These are phyloP conservation scores for Diaporthe helianthi DNA, from an alignment of 2,329 filamentous ascomycete species.

Conservation along the genomic window DNA sequence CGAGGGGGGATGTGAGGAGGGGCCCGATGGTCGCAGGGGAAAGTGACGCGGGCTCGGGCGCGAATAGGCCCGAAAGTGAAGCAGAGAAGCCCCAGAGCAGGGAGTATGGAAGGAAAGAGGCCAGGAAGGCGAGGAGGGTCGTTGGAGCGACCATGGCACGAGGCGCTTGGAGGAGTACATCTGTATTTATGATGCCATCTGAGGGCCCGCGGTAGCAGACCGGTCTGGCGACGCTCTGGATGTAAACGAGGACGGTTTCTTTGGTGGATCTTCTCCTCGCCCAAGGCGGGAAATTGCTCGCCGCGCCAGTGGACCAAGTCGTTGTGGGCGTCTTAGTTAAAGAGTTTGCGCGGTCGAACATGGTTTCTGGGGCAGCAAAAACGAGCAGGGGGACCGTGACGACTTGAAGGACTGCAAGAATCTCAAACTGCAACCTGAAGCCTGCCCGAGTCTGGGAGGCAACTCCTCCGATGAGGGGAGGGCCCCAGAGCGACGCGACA, in stretches of 20 bases:
- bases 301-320: conserved; percentile 38
- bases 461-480: conserved; percentile 60
- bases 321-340: conserved; percentile 40
- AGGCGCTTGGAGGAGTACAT: conserved; percentile 52
- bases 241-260: conserved; percentile 46
- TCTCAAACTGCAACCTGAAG: conserved; percentile 57
- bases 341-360: conserved; percentile 53
- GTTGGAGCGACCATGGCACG: conserved; percentile 59
- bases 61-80: conserved; percentile 56
- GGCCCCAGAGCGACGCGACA: conserved; percentile 58
- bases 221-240: conserved; percentile 48
- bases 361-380: conserved; percentile 59
- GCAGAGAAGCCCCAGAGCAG: conserved; percentile 55
- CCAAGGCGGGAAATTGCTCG: conserved; percentile 35
- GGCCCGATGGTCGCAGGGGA: conserved; percentile 50
- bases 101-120: conserved; percentile 53
- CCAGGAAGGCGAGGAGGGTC: conserved; percentile 52
- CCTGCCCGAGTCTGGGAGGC: conserved; percentile 50
- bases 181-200: conserved; percentile 37
- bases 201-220: conserved; percentile 45
- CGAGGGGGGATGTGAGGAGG: conserved; percentile 53
- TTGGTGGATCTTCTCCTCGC: conserved; percentile 39
- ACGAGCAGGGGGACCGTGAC: conserved; percentile 55
- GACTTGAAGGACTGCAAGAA: conserved; percentile 57
- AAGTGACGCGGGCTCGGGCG: conserved; percentile 52